Evolutionary conservation across 345 rosid species (phyloP), one percentile per base, ranked within the genome.

Genomic region (Angophora floribunda): DNA sequence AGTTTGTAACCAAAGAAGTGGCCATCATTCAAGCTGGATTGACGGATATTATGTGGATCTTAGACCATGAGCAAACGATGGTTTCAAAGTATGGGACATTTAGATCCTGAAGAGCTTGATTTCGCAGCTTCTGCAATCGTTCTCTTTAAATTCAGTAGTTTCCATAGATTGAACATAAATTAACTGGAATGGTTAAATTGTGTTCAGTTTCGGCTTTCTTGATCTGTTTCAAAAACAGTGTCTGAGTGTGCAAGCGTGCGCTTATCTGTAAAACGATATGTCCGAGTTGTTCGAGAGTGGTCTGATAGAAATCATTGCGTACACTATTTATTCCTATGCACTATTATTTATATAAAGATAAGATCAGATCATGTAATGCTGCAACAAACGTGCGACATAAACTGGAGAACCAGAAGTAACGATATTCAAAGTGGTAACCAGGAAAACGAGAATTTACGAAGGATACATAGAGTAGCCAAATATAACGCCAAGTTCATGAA

Each of bases 241-340:
- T 55, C 28, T 9, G 55, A 15, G 3, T 52, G 55, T 7, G 55
- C 55, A 0, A 52, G 61, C 28, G 2, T 55, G 1, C 0, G 1
- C 13, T 57, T 57, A 22, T 4, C 13, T 57, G 63, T 1, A 57
- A 24, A 24, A 57, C 28, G 3, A 9, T 4, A 24, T 57, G n/a
- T 57, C 13, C n/a, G 0, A 0, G 14, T 22, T 4, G 13, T 57
- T 2, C 3, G 6, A 13, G 13, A 24, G 12, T 57, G 2, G 3
- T 22, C n/a, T 22, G 9, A 0, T 9, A 10, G 63, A 57, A 57
- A n/a, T 57, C 13, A 57, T 9, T 22, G 28, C 61, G 0, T 4
- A 4, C 28, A 4, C 13, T 57, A 4, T 4, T 4, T 53, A 7
- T 7, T 17, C 19, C 59, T 21, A 2, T 24, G 3, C n/a, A 1